These are phyloP conservation scores for Salix suchowensis DNA, from an alignment of 345 rosid genomes.

Conservation along the genomic window DNA sequence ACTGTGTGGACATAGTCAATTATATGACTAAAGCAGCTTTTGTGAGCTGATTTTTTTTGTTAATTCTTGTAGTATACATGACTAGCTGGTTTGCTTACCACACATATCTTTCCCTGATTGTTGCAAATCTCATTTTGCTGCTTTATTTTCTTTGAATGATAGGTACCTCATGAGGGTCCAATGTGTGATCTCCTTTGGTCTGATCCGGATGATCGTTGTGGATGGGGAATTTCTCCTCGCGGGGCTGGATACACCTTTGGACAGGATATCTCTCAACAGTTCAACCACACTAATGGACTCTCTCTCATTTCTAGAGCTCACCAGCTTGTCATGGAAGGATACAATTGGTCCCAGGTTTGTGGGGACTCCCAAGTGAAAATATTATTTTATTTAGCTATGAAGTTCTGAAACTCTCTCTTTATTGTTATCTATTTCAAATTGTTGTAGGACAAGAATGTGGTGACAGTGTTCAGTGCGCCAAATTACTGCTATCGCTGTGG, in stretches of 20 bases:
- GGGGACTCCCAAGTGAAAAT: background rate
- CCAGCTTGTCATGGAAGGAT: slow-evolving; percentile 37
- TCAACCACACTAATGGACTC: slow-evolving; percentile 30
- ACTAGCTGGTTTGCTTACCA: background rate
- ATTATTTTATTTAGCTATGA: background rate
- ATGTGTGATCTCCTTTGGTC: slow-evolving; percentile 89
- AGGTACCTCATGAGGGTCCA: slow-evolving; percentile 87
- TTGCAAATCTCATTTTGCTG: background rate
- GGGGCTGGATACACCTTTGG: slow-evolving; percentile 60
- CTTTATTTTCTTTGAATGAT: background rate
- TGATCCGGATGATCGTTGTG: slow-evolving; percentile 58
- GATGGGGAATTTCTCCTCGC: slow-evolving; percentile 57
- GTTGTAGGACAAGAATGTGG: slow-evolving; percentile 66
- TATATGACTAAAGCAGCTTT: background rate
- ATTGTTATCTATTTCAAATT: background rate
- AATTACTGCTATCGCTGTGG: slow-evolving; percentile 80
- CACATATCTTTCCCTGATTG: background rate
- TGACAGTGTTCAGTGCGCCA: slow-evolving; percentile 81
- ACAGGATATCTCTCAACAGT: slow-evolving; percentile 40
- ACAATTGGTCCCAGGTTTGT: slow-evolving; percentile 30
- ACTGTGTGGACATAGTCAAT: background rate
- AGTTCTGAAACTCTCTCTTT: background rate
- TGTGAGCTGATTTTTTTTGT: background rate
- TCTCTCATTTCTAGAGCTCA: slow-evolving; percentile 28
- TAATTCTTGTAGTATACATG: background rate